Base-by-base conservation (phyloP, 179 eudicot genomes). In the Gypsophila paniculata region DNA sequence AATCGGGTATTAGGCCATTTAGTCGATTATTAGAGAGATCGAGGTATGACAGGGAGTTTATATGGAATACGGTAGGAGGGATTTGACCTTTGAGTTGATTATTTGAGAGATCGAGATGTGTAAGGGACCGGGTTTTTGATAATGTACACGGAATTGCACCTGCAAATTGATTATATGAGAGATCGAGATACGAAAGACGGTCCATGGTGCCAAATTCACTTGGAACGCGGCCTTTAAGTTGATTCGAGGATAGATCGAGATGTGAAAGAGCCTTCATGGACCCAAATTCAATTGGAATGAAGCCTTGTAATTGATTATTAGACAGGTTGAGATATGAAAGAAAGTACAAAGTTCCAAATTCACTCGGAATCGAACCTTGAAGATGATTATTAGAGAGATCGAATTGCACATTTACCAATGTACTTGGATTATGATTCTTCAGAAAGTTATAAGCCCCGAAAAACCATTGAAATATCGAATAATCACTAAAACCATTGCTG, bases 71-170 rank as follows among this genome's bases (percentile, higher is more conserved):
- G 0, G 18, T 4, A 54, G 4, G 6, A 2, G 78, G 73, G 65
- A 79, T 71, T 13, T 25, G 17, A 10, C 78, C 80, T 0, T 21
- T 17, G 3, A 80, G 34, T 0, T 46, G 18, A 21, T 76, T 80
- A 11, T 11, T 2, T 0, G 66, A 58, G 15, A 77, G 72, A 22
- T 49, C 42, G 29, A 77, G 75, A 64, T 39, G 1, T 54, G 17
- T 23, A 32, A 76, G 55, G 17, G 57, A n/a, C 7, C 19, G 9
- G 6, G 23, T 0, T 2, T 36, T 36, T 12, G 19, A 34, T 36
- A 63, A 5, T 19, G 15, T 32, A 32, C 49, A 17, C 34, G 49
- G 23, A 9, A 63, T 63, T 18, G 22, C 12, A 17, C 66, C 66
- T 62, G n/a, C 44, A 34, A 62, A 21, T 62, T 6, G 66, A 62